Percentiles rank a stretch among this genome's conserved stretches.
Evolutionary conservation across 305 asterid species (phyloP).

Genomic region (Solanum hybrid): DNA sequence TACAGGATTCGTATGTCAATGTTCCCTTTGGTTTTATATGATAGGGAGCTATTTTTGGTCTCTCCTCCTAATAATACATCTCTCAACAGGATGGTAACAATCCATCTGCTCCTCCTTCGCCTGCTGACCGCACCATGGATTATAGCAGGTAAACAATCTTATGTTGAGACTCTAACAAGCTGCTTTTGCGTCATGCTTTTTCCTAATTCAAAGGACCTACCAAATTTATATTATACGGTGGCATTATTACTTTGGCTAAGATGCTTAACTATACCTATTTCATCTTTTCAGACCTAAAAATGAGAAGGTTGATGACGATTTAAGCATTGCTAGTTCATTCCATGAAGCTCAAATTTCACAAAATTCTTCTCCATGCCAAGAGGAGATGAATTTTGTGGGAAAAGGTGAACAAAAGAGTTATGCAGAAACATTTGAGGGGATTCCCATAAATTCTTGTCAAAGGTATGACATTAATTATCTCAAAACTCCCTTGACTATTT

Average conservation of each 20-base stretch:
- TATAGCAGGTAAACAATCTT: slow-evolving; percentile 33
- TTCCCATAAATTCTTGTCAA: slow-evolving; percentile 21
- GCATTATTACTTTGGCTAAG: neutral
- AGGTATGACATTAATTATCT: slow-evolving; percentile 29
- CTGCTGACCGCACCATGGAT: slow-evolving; percentile 24
- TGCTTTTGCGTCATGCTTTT: neutral
- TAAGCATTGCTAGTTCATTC: slow-evolving; percentile 26
- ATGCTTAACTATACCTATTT: neutral
- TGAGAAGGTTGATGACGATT: slow-evolving; percentile 51
- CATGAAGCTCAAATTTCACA: slow-evolving; percentile 28
- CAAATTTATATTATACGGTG: neutral
- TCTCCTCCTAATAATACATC: slow-evolving; percentile 9
- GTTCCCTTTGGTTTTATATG: neutral
- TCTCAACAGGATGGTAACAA: slow-evolving; percentile 54
- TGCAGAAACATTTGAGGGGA: slow-evolving; percentile 37
- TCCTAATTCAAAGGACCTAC: neutral
- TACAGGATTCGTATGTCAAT: slow-evolving; percentile 49
- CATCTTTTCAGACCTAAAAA: slow-evolving; percentile 33
- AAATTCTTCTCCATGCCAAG: slow-evolving; percentile 23
- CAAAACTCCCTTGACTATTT: slow-evolving; percentile 8
- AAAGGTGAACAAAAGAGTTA: slow-evolving; percentile 29
- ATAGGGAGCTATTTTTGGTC: neutral
- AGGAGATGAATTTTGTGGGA: slow-evolving; percentile 33
- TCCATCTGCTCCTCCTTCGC: slow-evolving; percentile 31
- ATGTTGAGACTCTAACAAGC: slow-evolving; percentile 4